Evolutionary conservation across 2,329 filamentous ascomycete genomes (phyloP), one percentile per base, ranked within the genome.

Genomic region (Phialocephala subalpina): DNA sequence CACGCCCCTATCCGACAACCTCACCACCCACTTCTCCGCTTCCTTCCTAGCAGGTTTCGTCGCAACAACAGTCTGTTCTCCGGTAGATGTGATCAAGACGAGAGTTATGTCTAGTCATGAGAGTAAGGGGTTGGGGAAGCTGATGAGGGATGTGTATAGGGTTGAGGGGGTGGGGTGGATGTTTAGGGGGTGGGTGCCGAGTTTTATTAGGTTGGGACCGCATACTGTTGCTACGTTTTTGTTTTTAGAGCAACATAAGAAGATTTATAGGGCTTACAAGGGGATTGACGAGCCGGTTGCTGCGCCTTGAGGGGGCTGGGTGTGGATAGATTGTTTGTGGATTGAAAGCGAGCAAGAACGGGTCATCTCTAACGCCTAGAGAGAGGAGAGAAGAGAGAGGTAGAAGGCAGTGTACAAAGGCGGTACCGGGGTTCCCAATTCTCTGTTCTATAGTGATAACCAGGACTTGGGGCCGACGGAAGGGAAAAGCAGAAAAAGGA

Each of bases 161-260:
- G 81, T 86, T 20, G 92, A 97, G 75, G 93, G 93, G 1, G 77
- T 92, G 58, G 80, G 84, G 53, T 97, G 93, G 93, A 90, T 95
- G 86, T 97, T 97, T 80, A 92, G 92, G 78, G 93, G 93, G 67
- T 97, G 93, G 92, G 88, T 94, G 56, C 93, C 93, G n/a, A 88
- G 86, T 72, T 90, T 90, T 75, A 81, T 90, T 69, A 80, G 88
- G 66, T 79, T 91, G 58, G 88, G 88, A 74, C 88, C 88, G 83
- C 93, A 97, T 81, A 97, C 93, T 8, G 92, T 97, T 67, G 90
- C 91, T 73, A 97, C 93, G 40, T 94, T 97, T 78, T 77, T 97
- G 74, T 94, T 96, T 78, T 78, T 97, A 75, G 93, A 97, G 78
- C 89, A 93, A 77, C 93, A 97, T 79, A 93, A 94, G 81, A 92